Conservation (phyloP, 805 yeast species). For the Ogataea haglerorum region DNA sequence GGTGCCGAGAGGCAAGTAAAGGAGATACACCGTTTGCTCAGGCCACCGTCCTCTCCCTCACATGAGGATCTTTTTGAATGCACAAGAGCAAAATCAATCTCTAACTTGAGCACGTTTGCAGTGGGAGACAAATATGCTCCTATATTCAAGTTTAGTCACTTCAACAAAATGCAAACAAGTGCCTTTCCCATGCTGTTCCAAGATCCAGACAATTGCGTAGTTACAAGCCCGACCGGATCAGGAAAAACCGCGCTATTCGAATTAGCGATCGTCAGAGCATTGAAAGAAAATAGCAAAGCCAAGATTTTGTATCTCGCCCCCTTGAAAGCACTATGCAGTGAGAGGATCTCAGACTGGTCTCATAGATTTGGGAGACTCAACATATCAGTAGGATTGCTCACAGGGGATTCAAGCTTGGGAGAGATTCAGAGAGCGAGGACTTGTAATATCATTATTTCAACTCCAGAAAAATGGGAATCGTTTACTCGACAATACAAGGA, state of each 20-base stretch:
- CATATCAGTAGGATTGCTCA: constrained; percentile 46
- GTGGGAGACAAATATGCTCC: constrained; percentile 38
- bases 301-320: constrained; percentile 55
- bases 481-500: constrained; percentile 51
- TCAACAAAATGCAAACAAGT: constrained; percentile 51
- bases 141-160: constrained; percentile 34
- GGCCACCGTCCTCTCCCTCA: background rate
- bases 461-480: constrained; percentile 64
- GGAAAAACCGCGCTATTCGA: constrained; percentile 57
- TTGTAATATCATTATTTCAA: constrained; percentile 52
- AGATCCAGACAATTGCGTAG: constrained; percentile 39
- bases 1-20: background rate
- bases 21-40: no score
- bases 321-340: constrained; percentile 53
- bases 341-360: constrained; percentile 46
- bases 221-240: constrained; percentile 58
- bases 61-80: constrained; percentile 5
- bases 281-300: constrained; percentile 26
- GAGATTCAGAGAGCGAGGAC: constrained; percentile 37
- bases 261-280: constrained; percentile 41
- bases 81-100: background rate
- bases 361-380: constrained; percentile 36
- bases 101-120: constrained; percentile 10
- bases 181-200: constrained; percentile 39
- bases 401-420: constrained; percentile 49